These are phyloP conservation scores for Trypanosoma brucei DNA, from an alignment of 208 protist species.

Conservation along the genomic window DNA sequence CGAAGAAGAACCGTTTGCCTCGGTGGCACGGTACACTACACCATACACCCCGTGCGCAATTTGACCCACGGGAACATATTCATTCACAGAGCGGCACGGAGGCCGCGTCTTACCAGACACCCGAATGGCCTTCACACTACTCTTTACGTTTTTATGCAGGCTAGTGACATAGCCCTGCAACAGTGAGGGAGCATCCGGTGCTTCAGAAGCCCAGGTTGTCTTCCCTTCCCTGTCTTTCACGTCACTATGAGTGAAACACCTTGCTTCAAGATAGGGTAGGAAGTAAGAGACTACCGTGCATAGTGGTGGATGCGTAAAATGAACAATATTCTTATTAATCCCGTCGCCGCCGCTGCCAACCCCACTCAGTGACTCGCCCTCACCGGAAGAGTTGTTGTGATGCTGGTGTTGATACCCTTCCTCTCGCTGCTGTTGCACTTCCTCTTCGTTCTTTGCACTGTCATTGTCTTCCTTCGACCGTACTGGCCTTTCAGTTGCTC, in stretches of 20 bases:
- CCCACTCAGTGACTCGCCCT: background rate
- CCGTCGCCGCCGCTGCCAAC: background rate
- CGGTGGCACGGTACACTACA: constrained; percentile 62
- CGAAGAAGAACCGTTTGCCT: background rate
- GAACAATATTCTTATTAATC: background rate
- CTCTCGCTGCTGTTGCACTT: constrained; percentile 11
- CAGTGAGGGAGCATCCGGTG: background rate
- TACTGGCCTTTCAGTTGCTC: too few relatives aligned
- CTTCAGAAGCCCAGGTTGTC: background rate
- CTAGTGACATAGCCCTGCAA: background rate
- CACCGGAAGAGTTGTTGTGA: background rate
- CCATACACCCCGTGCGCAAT: constrained; percentile 83
- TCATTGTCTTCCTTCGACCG: too few relatives aligned
- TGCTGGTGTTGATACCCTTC: background rate
- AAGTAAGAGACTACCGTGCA: constrained; percentile 20
- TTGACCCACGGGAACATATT: constrained; percentile 38
- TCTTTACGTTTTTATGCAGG: background rate
- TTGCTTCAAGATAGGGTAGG: constrained; percentile 16
- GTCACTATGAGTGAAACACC: constrained; percentile 14
- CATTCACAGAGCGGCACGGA: constrained; percentile 57
- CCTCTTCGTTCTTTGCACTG: background rate
- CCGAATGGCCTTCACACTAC: constrained; percentile 20
- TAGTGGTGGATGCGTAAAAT: constrained; percentile 1
- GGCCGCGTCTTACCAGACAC: constrained; percentile 29
- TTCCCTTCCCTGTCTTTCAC: constrained; percentile 1